A percentile compares a stretch with the other conserved stretches of the same genome.
These are phyloP conservation scores for Drechslerella coelobrocha DNA, from an alignment of 2,329 filamentous ascomycete species.

Conservation along the genomic window DNA sequence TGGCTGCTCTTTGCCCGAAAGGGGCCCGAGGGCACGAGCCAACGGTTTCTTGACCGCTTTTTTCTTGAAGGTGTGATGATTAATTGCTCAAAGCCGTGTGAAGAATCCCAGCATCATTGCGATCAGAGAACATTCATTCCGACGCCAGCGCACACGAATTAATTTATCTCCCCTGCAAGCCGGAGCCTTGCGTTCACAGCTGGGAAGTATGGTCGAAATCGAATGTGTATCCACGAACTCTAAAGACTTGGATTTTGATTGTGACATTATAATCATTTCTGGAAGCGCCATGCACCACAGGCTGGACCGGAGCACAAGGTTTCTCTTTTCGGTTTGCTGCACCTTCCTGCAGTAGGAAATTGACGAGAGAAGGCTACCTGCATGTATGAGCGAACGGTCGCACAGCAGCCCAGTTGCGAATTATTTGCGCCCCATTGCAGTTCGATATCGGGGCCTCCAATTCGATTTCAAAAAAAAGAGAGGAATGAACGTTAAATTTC, in stretches of 20 bases:
- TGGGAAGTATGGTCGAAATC: background rate
- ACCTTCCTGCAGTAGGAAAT: slow-evolving; percentile 38
- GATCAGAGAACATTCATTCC: background rate
- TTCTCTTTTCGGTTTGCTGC: slow-evolving; percentile 10
- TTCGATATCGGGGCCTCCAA: background rate
- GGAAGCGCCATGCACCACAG: slow-evolving; percentile 16
- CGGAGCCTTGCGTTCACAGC: background rate
- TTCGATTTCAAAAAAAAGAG: slow-evolving; percentile 12
- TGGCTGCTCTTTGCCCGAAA: background rate
- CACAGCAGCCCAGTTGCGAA: slow-evolving; percentile 34
- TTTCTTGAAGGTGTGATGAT: background rate
- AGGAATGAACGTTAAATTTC: background rate
- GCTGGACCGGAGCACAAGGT: slow-evolving; percentile 20
- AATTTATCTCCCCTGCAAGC: slow-evolving; percentile 3
- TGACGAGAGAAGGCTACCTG: slow-evolving; percentile 24
- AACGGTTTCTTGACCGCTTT: background rate
- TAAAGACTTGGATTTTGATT: no score
- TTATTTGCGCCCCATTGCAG: background rate
- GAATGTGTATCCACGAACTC: background rate
- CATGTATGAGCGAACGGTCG: slow-evolving; percentile 22
- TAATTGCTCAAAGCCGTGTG: slow-evolving; percentile 2
- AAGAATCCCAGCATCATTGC: background rate
- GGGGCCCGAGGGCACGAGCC: background rate
- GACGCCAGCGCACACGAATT: background rate
- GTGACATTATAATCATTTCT: slow-evolving; percentile 15